These are phyloP conservation scores for Colletotrichum sp. DNA, from an alignment of 2,329 filamentous ascomycete species.

Conservation along the genomic window DNA sequence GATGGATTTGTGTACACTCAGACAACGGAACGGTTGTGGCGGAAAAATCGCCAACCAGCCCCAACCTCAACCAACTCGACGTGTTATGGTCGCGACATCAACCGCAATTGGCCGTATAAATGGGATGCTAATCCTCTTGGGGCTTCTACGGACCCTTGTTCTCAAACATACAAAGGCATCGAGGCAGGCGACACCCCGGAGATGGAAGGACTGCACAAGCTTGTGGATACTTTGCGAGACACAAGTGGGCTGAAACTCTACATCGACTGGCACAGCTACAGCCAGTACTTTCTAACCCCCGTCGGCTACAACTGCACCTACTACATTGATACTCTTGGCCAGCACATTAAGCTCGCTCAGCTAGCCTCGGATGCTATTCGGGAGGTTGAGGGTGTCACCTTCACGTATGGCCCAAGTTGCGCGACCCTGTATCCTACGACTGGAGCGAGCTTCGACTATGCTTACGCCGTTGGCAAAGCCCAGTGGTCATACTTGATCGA, in stretches of 20 bases:
- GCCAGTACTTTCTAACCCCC: conserved; percentile 45
- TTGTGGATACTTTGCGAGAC: conserved; percentile 34
- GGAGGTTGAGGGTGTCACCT: conserved; percentile 29
- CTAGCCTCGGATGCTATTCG: conserved; percentile 1
- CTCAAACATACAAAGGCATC: conserved; percentile 47
- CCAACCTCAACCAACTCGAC: conserved; percentile 26
- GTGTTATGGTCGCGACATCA: conserved; percentile 57
- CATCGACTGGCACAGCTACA: conserved; percentile 54
- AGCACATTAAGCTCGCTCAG: conserved; percentile 36
- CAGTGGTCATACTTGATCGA: conserved; percentile 45
- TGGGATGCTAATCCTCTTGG: conserved; percentile 50
- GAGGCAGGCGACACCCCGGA: conserved; percentile 48
- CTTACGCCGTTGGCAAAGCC: conserved; percentile 27
- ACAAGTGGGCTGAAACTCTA: conserved; percentile 45
- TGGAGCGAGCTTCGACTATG: conserved; percentile 32
- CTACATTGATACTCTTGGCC: conserved; percentile 40
- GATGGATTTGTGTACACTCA: conserved; percentile 52
- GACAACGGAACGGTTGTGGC: conserved; percentile 50
- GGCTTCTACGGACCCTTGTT: conserved; percentile 53
- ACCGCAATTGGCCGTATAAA: conserved; percentile 57
- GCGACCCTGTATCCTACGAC: conserved; percentile 40
- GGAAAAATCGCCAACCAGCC: conserved; percentile 54
- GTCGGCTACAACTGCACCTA: conserved; percentile 49
- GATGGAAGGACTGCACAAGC: conserved; percentile 45
- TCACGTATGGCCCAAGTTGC: conserved; percentile 40